Evolutionary conservation across 1,284 basidiomycete species (phyloP).

Genomic region (Microbotryum saponariae): DNA sequence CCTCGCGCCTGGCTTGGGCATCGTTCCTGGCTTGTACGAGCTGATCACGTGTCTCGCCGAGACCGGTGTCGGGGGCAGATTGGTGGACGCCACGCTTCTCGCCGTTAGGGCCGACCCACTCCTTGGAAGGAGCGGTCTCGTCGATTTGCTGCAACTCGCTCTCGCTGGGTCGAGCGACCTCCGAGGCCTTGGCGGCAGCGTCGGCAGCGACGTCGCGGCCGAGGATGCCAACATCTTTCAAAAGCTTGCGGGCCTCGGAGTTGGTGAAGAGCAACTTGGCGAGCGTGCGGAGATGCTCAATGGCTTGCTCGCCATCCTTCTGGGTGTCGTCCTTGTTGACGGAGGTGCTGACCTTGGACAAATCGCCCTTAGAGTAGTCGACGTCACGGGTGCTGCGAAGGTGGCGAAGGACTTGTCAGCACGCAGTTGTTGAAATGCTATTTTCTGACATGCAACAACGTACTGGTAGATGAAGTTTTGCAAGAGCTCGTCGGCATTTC

Average conservation of each 20-base stretch:
- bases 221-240: slow-evolving; percentile 70
- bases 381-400: slow-evolving; percentile 51
- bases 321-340: slow-evolving; percentile 53
- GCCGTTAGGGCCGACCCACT: slow-evolving; percentile 47
- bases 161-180: slow-evolving; percentile 58
- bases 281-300: slow-evolving; percentile 76
- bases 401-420: slow-evolving; percentile 2
- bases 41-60: slow-evolving; percentile 40
- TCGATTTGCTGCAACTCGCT: slow-evolving; percentile 61
- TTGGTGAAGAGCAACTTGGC: slow-evolving; percentile 71
- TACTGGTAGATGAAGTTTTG: slow-evolving; percentile 59
- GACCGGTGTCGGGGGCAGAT: slow-evolving; percentile 35
- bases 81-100: slow-evolving; percentile 36
- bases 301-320: slow-evolving; percentile 58
- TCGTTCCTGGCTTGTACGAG: slow-evolving; percentile 41
- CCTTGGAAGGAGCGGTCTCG: slow-evolving; percentile 56
- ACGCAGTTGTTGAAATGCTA: too few relatives aligned
- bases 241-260: slow-evolving; percentile 80
- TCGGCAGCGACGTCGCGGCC: slow-evolving; percentile 48
- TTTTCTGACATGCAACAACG: too few relatives aligned
- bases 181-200: slow-evolving; percentile 66
- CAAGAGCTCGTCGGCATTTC: slow-evolving; percentile 82
- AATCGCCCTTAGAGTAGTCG: slow-evolving; percentile 47
- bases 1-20: slow-evolving; percentile 29
- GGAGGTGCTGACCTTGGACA: slow-evolving; percentile 46